phyloP scores from a whole-genome alignment of 345 rosid species.

The Anastatica hierochuntica region DNA sequence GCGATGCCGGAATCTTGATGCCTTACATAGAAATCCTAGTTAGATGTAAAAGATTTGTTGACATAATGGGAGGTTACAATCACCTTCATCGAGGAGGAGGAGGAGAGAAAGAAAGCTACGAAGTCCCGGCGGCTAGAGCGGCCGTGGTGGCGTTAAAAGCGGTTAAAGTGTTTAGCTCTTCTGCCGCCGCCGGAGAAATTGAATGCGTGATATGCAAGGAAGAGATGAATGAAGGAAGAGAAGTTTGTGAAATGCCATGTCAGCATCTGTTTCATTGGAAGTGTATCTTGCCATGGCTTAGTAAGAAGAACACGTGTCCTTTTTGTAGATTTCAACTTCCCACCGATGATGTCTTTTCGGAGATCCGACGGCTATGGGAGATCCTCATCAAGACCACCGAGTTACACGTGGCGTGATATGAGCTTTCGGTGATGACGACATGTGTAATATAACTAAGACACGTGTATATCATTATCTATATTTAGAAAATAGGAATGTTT shows the following conservation, averaged over 20 bases:
- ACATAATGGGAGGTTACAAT: slow-evolving; percentile 31
- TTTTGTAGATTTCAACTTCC: slow-evolving; percentile 86
- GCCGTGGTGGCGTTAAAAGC: slow-evolving; percentile 60
- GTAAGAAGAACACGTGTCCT: slow-evolving; percentile 79
- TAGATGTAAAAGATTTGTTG: slow-evolving; percentile 54
- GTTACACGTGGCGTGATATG: slow-evolving; percentile 15
- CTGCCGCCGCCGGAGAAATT: slow-evolving; percentile 20
- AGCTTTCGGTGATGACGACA: background rate
- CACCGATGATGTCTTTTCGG: slow-evolving; percentile 60
- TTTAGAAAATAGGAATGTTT: no score
- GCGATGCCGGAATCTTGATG: slow-evolving; percentile 46
- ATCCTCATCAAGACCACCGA: slow-evolving; percentile 29
- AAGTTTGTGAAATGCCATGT: slow-evolving; percentile 82
- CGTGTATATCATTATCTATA: no score
- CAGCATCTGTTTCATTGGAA: slow-evolving; percentile 83
- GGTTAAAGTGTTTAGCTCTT: slow-evolving; percentile 30
- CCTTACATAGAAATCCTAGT: slow-evolving; percentile 54
- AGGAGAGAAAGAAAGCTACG: slow-evolving; percentile 32
- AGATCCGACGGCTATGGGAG: slow-evolving; percentile 82
- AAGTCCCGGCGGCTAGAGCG: slow-evolving; percentile 44
- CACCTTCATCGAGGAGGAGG: slow-evolving; percentile 7
- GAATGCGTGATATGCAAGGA: slow-evolving; percentile 80
- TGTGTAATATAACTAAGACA: no score
- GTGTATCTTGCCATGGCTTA: slow-evolving; percentile 77
- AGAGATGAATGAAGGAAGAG: slow-evolving; percentile 70